Evolutionary conservation across 179 eudicot genomes (phyloP), one percentile per base, ranked within the genome.

Genomic region (Vitellaria paradoxa): DNA sequence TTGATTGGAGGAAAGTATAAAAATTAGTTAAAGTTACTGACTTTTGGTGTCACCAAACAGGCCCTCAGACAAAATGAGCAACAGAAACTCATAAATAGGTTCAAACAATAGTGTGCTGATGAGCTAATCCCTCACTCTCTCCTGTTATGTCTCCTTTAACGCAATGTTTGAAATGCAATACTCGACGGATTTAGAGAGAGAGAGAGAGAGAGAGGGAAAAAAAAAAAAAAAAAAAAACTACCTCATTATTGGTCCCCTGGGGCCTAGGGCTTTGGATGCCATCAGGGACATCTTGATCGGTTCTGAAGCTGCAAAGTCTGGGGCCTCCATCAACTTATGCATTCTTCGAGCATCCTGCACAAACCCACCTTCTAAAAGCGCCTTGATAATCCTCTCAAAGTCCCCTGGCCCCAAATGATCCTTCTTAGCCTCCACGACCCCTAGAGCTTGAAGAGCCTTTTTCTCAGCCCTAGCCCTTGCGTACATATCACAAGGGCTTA

Each of bases 401-500:
- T 11, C 23, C 72, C 57, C 1, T 42, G 65, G 37, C 71, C 77
- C 77, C 70, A 96, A 82, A 70, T 83, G 75, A 3, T 92, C 98
- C 80, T 89, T 88, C 74, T 89, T 96, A 14, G 91, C 85, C 82
- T 96, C 98, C 40, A 94, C 21, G 77, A 88, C 84, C 45, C 92
- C 97, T 64, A 96, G 74, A 46, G 92, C 83, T 80, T 94, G 94
- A 82, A 91, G 88, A 62, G 96, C 88, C 78, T 92, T 92, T 87
- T 92, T 96, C 86, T 94, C 93, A 18, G 20, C 57, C 11, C 88
- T 82, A 68, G 89, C 89, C 75, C 80, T 83, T 0, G 89, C 73
- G 75, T 96, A 94, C 99, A 96, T 96, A 70, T 86, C 96, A 76
- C 92, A 94, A 56, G 91, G 93, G 85, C 96, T 91, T 74, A 96